phyloP scores from a whole-genome alignment of 192 early-diverging fungal genomes.

The Podila epigama region DNA sequence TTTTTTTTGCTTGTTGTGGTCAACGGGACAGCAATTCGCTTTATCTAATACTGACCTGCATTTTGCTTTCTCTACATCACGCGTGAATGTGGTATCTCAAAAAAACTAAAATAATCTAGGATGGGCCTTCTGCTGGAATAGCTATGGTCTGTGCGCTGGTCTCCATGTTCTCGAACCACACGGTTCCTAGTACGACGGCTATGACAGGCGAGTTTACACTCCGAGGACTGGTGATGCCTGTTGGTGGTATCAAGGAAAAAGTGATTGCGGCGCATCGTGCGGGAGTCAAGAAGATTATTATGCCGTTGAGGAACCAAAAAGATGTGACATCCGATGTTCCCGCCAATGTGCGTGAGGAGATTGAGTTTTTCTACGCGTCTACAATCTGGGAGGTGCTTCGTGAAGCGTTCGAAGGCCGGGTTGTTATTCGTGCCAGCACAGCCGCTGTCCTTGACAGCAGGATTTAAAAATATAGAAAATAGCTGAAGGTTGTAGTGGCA shows the following conservation, averaged over 20 bases:
- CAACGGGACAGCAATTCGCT: too few relatives aligned
- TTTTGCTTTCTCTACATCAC: too few relatives aligned
- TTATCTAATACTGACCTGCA: too few relatives aligned
- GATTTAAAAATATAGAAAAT: constrained; percentile 12
- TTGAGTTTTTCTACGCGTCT: constrained; percentile 75
- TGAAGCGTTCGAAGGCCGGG: constrained; percentile 58
- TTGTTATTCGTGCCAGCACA: constrained; percentile 7
- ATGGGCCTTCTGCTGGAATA: constrained; percentile 78
- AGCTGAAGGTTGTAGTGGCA: too few relatives aligned
- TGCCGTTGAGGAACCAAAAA: constrained; percentile 75
- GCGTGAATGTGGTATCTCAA: too few relatives aligned
- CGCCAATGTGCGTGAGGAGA: constrained; percentile 65
- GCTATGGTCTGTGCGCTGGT: constrained; percentile 82
- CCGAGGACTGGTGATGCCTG: constrained; percentile 80
- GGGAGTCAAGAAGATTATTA: constrained; percentile 74
- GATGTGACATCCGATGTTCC: constrained; percentile 79
- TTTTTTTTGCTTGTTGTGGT: neutral
- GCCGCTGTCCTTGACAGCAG: constrained; percentile 25
- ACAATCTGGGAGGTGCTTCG: constrained; percentile 72
- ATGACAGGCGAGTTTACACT: constrained; percentile 93
- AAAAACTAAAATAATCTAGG: constrained; percentile 43
- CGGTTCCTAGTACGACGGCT: constrained; percentile 63
- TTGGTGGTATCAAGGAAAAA: constrained; percentile 91
- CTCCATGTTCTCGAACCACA: constrained; percentile 69
- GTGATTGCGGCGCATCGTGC: constrained; percentile 82